Evolutionary conservation across 2,329 filamentous ascomycete genomes (phyloP), one percentile per base, ranked within the genome.

Genomic region (Chaetomiaceae sp.): DNA sequence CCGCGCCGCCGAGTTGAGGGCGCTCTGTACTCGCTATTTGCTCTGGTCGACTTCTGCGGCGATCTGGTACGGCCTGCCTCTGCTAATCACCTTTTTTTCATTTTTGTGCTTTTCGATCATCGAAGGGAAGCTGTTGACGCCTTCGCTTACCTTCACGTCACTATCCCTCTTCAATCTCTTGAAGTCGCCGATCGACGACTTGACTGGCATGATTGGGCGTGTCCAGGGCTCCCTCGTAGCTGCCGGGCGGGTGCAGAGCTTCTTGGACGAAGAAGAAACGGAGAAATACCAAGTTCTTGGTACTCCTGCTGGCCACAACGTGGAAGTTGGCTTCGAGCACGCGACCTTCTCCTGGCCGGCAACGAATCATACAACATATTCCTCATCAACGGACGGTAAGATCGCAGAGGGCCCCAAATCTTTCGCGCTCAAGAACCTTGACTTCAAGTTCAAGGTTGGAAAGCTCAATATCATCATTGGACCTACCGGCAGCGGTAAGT

Each of bases 191-290:
- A 75, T 97, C 38, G 92, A 97, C 68, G 91, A 96, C 70, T 79
- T 97, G 51, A 92, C 92, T 46, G 91, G 97, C 69, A 97, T 97
- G 91, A 85, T 96, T 64, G 92, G 92, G 13, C 92, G 96, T 72
- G 90, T 97, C 8, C 90, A 96, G 72, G 92, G 97, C 70, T 89
- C 90, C 20, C n/a, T 97, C 29, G 49, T 52, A 46, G 49, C 92
- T 0, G 84, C 97, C 47, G 90, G 95, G 65, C 90, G 92, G 75
- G 89, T 97, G 6, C 91, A 97, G 65, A 87, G 94, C 61, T 97
- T 96, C 63, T 72, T 97, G 34, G 85, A 79, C 55, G 92, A 97
- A 66, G 90, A 91, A 4, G 92, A 97, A 72, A 97, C 92, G 0
- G 89, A 94, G 52, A 52, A 97, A 97, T 69, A 96, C 96, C 66